Evolutionary conservation across 805 yeast genomes (phyloP).

Genomic region (Dipodascopsis tothii): DNA sequence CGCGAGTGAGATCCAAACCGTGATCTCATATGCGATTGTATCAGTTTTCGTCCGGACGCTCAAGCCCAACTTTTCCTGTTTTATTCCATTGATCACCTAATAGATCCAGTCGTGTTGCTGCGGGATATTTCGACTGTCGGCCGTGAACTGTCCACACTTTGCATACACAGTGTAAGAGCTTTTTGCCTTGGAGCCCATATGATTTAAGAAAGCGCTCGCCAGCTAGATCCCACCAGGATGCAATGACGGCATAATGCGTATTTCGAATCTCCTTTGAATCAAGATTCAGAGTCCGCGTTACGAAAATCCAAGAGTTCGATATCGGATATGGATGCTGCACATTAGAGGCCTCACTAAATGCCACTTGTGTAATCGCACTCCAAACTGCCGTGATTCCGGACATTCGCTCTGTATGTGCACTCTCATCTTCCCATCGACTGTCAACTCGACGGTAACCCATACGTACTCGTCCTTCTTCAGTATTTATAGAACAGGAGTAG

Average conservation of each 20-base stretch:
- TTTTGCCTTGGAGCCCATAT: constrained; percentile 65
- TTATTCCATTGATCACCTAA: constrained; percentile 72
- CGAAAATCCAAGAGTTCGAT: constrained; percentile 55
- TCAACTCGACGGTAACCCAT: constrained; percentile 81
- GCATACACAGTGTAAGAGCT: constrained; percentile 46
- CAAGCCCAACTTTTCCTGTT: constrained; percentile 40
- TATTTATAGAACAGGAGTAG: constrained; percentile 61
- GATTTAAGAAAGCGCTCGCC: constrained; percentile 47
- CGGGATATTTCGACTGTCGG: constrained; percentile 51
- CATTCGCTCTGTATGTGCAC: constrained; percentile 73
- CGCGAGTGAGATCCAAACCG: neutral
- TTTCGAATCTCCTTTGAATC: constrained; percentile 46
- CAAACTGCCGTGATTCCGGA: constrained; percentile 79
- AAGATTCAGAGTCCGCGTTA: constrained; percentile 65
- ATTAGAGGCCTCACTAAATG: constrained; percentile 23
- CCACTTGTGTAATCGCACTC: constrained; percentile 59
- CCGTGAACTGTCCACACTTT: constrained; percentile 48
- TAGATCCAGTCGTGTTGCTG: constrained; percentile 68
- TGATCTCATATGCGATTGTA: neutral
- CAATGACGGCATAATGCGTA: constrained; percentile 61
- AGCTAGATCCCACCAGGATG: constrained; percentile 89
- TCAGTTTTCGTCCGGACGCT: constrained; percentile 39
- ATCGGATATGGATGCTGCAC: constrained; percentile 50
- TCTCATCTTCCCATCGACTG: constrained; percentile 46
- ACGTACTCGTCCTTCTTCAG: constrained; percentile 68